A percentile compares a stretch with the other conserved stretches of the same genome.
Evolutionary conservation across 179 eudicot species (phyloP).

Genomic region (Amaranthus tricolor): DNA sequence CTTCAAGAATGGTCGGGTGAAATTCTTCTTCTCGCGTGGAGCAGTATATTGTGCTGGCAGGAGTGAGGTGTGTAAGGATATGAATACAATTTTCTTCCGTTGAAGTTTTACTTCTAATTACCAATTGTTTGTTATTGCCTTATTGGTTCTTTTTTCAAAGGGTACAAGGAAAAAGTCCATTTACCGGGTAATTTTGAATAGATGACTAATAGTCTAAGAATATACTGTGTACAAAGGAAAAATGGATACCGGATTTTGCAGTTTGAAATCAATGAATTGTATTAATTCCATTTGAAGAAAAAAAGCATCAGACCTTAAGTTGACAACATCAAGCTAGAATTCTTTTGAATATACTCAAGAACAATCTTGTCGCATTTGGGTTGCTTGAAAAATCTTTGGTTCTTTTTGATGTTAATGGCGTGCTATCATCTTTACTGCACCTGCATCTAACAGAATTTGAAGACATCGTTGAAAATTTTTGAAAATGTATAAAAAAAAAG

Average conservation of each 20-base stretch:
- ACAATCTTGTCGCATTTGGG: too few species aligned
- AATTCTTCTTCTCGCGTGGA: slow-evolving; percentile 94
- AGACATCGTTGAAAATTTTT: too few species aligned
- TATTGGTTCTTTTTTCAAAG: neutral
- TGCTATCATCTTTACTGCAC: too few species aligned
- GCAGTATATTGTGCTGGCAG: slow-evolving; percentile 96
- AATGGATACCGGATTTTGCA: neutral
- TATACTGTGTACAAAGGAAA: neutral
- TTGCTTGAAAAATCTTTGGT: too few species aligned
- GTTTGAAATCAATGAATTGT: too few species aligned
- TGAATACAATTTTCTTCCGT: neutral
- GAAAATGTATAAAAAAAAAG: too few species aligned
- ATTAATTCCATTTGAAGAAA: too few species aligned
- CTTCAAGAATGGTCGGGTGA: slow-evolving; percentile 98
- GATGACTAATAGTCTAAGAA: neutral
- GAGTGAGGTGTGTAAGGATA: slow-evolving; percentile 74
- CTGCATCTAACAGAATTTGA: too few species aligned
- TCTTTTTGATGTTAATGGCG: too few species aligned
- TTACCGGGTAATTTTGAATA: neutral
- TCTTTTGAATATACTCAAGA: too few species aligned
- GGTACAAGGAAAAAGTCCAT: neutral
- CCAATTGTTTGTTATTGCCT: slow-evolving; percentile 7
- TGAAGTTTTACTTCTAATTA: neutral
- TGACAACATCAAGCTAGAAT: too few species aligned
- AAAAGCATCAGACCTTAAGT: too few species aligned